Evolutionary conservation across 305 asterid species (phyloP), one percentile per base, ranked within the genome.

Genomic region (Ilex paraguariensis): DNA sequence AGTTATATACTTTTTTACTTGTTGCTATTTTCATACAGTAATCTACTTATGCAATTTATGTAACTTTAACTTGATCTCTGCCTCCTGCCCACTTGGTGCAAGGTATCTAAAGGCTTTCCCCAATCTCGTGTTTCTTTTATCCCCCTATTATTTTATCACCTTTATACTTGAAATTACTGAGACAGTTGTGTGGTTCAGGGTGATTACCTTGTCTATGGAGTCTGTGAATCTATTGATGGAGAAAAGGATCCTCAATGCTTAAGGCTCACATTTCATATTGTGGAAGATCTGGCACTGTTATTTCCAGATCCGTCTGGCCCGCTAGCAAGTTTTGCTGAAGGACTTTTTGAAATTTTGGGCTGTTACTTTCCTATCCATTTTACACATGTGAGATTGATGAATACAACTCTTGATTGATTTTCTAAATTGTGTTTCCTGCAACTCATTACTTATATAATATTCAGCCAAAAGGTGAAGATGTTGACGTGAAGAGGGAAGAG

Each of bases 161-260:
- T 8, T 36, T 60, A 3, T 42, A 40, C 59, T 31, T 72, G 13
- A 61, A 44, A 61, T 53, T 72, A 44, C 48, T 66, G 78, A 60
- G 44, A 44, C 59, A 61, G 62, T 72, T 71, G 63, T 69, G 65
- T 65, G 49, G 53, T 74, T 68, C 74, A 93, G 99, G 99, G 87
- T 66, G 95, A 81, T 69, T 60, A 71, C 57, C 80, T 93, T 72
- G 74, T 86, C 9, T 84, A 90, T 78, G 93, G 91, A 79, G 75
- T 86, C 73, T 83, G 90, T 84, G 97, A 79, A 78, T 85, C 95
- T 59, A 79, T 87, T 72, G 99, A 90, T 48, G 95, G 81, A 66
- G 97, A 90, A 71, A 87, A 78, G 77, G 96, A 93, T 81, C 99
- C 97, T 72, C 77, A 83, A 57, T 93, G 99, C 79, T 79, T 93